Evolutionary conservation across 352 stramenopile species (phyloP), one percentile per base, ranked within the genome.

Genomic region (Globisporangium ultimum): DNA sequence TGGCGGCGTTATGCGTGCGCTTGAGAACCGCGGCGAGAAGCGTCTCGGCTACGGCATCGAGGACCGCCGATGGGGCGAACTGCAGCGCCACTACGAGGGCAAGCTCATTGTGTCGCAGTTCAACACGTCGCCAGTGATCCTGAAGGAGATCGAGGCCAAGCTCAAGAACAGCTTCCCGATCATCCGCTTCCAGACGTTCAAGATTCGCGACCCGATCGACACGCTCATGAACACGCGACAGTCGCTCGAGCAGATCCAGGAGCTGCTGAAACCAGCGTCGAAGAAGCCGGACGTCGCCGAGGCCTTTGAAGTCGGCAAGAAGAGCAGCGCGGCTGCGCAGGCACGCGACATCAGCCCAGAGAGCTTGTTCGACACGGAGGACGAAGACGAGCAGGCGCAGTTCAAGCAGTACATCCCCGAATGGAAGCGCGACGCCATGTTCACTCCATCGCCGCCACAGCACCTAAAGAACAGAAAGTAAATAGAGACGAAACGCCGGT

Each of bases 51-150:
- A 95, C 67, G 80, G 70, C 63, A 74, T 95, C 32, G 81, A 93
- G 64, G 85, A 95, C 76, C 83, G 85, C 47, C 85, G 85, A 56
- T 95, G 85, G 85, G 85, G 85, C 55, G 84, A 86, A 36, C 70
- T 95, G 53, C 79, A 95, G 73, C 80, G 83, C 68, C 85, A 95
- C 69, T 91, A 91, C 63, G 79, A 93, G 54, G 74, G 78, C 45
- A 95, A 95, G 63, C 76, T 95, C 48, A 67, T 95, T n/a, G 82
- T 95, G 34, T 76, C 85, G 70, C 83, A 91, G 66, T 95, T 95
- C 69, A 91, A 90, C 60, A 87, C 82, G 64, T 91, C 80, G 53
- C 80, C 85, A 0, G 57, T 60, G 9, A 74, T 83, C 60, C 70
- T 95, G 24, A 65, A 80, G 45, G 81, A 95, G 52, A 58, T 93